Conservation (phyloP, 2,329 filamentous ascomycete genomes). For the Septoria linicola region DNA sequence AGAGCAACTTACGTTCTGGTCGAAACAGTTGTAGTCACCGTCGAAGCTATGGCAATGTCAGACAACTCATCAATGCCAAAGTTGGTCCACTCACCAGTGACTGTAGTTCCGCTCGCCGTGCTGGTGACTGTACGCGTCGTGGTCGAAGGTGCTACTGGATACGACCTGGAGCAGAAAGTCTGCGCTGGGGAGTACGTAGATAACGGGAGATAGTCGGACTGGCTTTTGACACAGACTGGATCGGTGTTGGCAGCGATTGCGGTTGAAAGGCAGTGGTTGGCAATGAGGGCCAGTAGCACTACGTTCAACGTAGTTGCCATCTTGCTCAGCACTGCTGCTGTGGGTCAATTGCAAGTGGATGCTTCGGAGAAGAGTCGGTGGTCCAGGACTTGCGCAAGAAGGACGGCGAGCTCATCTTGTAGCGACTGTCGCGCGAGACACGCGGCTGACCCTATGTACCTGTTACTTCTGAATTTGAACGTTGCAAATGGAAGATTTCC, state of each 20-base stretch:
- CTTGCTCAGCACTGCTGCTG: too few relatives aligned
- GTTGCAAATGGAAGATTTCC: too few relatives aligned
- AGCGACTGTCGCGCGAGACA: too few relatives aligned
- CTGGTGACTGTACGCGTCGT: neutral
- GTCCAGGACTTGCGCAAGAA: too few relatives aligned
- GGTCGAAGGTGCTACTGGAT: neutral
- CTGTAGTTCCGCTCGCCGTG: neutral
- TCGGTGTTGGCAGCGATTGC: neutral
- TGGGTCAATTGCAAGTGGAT: too few relatives aligned
- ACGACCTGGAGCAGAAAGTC: neutral
- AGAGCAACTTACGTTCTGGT: neutral
- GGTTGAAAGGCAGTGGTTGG: too few relatives aligned
- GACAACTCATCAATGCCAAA: neutral
- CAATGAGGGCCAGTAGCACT: too few relatives aligned
- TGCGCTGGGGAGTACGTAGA: neutral
- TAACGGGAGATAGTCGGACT: neutral
- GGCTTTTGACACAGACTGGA: neutral
- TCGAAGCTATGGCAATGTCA: neutral
- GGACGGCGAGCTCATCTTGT: too few relatives aligned
- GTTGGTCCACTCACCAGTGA: neutral
- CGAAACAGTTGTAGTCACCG: neutral
- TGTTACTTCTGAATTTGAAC: too few relatives aligned
- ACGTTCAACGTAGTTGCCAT: too few relatives aligned
- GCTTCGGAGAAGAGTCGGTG: too few relatives aligned
- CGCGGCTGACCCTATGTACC: too few relatives aligned